Evolutionary conservation across 2,329 filamentous ascomycete genomes (phyloP).

Genomic region (Alternaria postmessia): DNA sequence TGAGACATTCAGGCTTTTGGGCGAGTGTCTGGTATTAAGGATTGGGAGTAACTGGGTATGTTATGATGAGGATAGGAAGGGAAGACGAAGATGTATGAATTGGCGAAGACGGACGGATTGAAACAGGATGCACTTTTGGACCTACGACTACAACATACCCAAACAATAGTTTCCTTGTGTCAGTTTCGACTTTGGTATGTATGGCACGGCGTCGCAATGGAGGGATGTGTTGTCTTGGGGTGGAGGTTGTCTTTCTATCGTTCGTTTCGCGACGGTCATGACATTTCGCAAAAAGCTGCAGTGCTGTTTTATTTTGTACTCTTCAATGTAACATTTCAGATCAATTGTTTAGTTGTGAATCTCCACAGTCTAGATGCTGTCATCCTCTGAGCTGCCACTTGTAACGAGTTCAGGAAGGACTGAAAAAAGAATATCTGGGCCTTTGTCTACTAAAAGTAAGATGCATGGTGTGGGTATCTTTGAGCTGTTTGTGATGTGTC

Average conservation of each 20-base stretch:
- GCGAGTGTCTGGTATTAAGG: not conserved
- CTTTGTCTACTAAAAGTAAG: no score
- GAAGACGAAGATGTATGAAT: not conserved
- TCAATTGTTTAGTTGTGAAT: not conserved
- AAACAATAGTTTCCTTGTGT: not conserved
- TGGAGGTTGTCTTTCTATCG: not conserved
- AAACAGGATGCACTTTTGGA: not conserved
- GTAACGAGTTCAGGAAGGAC: not conserved
- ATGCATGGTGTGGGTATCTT: no score
- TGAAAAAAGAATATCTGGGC: not conserved
- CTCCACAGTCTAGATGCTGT: not conserved
- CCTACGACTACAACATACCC: slow-evolving; percentile 2
- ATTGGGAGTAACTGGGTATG: not conserved
- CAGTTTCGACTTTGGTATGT: not conserved
- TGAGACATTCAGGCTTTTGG: not conserved
- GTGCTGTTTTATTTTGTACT: not conserved
- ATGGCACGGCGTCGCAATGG: slow-evolving; percentile 1
- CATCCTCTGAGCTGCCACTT: not conserved
- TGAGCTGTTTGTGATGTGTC: no score
- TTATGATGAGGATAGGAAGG: not conserved
- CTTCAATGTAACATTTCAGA: not conserved
- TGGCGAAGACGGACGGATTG: not conserved
- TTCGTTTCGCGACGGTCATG: not conserved
- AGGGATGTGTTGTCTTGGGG: not conserved
- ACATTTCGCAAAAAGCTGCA: not conserved